phyloP scores from a whole-genome alignment of 1,139 yeast genomes.

The Yamadazyma triangularis region DNA sequence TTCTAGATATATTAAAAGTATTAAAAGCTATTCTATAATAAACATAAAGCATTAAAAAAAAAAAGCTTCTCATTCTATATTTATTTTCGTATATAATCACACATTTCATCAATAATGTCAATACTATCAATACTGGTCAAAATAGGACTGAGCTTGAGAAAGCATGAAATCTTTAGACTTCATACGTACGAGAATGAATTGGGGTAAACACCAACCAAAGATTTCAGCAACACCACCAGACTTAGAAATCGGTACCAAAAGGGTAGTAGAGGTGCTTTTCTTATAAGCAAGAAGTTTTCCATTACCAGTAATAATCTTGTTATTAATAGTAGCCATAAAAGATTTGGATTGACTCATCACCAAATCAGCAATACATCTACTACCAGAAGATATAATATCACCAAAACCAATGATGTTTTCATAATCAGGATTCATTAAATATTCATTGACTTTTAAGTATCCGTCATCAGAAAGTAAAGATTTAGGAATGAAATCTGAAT shows the following conservation, averaged over 20 bases:
- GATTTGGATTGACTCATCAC: slow-evolving; percentile 10
- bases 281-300: slow-evolving; percentile 11
- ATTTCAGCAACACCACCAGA: slow-evolving; percentile 32
- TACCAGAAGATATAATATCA: slow-evolving; percentile 17
- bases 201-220: slow-evolving; percentile 26
- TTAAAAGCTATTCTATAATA: too few relatives aligned
- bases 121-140: too few relatives aligned
- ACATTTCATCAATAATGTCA: too few relatives aligned
- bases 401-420: slow-evolving; percentile 21
- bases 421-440: slow-evolving; percentile 15
- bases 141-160: too few relatives aligned
- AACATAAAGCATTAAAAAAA: too few relatives aligned
- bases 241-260: slow-evolving; percentile 31
- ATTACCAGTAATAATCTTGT: background rate
- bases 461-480: slow-evolving; percentile 12
- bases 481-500: slow-evolving; percentile 15
- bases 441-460: slow-evolving; percentile 16
- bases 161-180: slow-evolving; percentile 23
- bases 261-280: slow-evolving; percentile 7
- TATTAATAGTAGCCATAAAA: slow-evolving; percentile 1
- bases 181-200: slow-evolving; percentile 20
- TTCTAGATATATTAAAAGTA: too few relatives aligned
- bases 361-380: slow-evolving; percentile 16
- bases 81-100: too few relatives aligned
- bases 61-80: too few relatives aligned